phyloP scores from a whole-genome alignment of 2,329 filamentous ascomycete species.

The Kalmusia sp. region DNA sequence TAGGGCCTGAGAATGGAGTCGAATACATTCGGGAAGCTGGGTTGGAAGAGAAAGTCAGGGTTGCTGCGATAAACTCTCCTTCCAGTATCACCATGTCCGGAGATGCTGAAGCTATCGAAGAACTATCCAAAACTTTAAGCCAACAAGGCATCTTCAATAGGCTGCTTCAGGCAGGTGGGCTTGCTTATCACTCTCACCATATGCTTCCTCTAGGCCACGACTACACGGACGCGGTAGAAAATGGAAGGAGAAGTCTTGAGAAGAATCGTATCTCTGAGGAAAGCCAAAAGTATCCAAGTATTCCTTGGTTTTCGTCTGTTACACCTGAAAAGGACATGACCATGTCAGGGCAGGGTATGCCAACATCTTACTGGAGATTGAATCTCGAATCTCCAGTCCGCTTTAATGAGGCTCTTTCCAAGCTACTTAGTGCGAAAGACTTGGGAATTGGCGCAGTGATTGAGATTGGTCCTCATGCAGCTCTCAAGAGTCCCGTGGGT shows the following conservation, averaged over 20 bases:
- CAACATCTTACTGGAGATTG: conserved; percentile 33
- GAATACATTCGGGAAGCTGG: too few relatives aligned
- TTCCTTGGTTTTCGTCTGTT: too few relatives aligned
- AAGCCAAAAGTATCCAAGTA: conserved; percentile 19
- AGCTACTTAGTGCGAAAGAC: too few relatives aligned
- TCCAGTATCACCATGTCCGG: conserved; percentile 53
- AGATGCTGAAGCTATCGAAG: conserved; percentile 44
- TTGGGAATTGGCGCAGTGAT: too few relatives aligned
- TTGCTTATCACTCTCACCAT: conserved; percentile 55
- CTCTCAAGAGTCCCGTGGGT: neutral
- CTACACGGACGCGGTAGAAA: neutral
- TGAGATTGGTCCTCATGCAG: neutral
- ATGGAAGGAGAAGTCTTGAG: too few relatives aligned
- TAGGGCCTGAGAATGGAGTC: neutral
- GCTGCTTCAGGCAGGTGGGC: conserved; percentile 48
- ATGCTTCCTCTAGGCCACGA: conserved; percentile 31
- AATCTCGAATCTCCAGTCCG: too few relatives aligned
- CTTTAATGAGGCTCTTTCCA: too few relatives aligned
- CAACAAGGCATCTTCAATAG: conserved; percentile 47
- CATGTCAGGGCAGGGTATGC: too few relatives aligned
- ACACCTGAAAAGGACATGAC: too few relatives aligned
- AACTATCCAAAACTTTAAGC: conserved; percentile 39
- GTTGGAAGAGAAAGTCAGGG: neutral
- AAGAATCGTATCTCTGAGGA: neutral
- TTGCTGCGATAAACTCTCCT: conserved; percentile 45